Conservation (phyloP, 176 grass and related monocot genomes). For the Ensete ventricosum region DNA sequence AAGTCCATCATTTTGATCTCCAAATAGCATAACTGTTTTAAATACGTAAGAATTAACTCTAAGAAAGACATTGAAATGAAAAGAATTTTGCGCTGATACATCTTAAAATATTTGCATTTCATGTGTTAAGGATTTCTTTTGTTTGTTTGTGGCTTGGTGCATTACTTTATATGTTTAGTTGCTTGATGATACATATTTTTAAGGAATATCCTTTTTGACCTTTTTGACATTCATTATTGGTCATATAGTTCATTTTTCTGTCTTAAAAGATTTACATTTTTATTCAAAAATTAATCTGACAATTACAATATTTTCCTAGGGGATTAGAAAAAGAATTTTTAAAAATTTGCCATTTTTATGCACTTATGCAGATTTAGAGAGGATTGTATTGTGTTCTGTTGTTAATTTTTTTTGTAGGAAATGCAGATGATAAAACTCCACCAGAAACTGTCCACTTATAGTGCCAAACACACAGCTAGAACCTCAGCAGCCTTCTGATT, state of each 20-base stretch:
- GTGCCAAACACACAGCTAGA: slow-evolving; percentile 37
- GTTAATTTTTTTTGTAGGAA: slow-evolving; percentile 37
- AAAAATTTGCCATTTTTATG: background rate
- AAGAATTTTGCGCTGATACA: too few species aligned
- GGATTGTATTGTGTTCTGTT: background rate
- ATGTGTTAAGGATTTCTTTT: too few species aligned
- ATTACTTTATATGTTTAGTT: background rate
- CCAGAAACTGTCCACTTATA: slow-evolving; percentile 40
- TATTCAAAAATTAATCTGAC: background rate
- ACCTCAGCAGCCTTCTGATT: slow-evolving; percentile 30
- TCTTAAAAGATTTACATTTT: background rate
- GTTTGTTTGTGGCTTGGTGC: background rate
- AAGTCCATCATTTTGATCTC: too few species aligned
- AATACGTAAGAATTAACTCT: too few species aligned
- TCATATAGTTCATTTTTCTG: background rate
- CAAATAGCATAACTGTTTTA: background rate
- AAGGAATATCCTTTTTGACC: background rate
- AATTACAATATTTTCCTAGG: background rate
- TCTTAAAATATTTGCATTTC: too few species aligned
- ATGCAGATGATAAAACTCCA: slow-evolving; percentile 39
- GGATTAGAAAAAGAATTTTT: background rate
- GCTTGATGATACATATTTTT: background rate
- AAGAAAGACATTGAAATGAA: too few species aligned
- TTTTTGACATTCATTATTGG: background rate
- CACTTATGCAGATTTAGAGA: background rate